Evolutionary conservation across 2,329 filamentous ascomycete genomes (phyloP), one percentile per base, ranked within the genome.

Genomic region (Arthroderma sp.): DNA sequence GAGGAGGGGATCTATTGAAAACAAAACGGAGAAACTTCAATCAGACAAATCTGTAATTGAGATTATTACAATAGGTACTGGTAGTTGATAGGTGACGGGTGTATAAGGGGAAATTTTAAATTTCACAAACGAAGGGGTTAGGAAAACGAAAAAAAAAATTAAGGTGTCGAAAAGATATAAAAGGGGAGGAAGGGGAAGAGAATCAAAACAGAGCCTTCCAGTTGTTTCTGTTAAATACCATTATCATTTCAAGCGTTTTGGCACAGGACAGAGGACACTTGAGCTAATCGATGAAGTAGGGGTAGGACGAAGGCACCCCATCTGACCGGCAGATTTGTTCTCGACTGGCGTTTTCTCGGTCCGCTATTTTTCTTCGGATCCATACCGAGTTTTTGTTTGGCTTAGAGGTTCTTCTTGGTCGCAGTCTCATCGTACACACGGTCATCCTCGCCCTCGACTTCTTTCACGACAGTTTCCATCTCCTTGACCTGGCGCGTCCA

Each of bases 401-500:
- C 38, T 40, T 54, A 68, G 42, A 63, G 47, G 11, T 57, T 52
- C 53, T 68, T 68, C 53, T 65, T 65, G 46, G 51, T 57, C 15
- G 53, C 54, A 7, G 61, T 54, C 27, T 58, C 50, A 28, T 58
- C 46, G 47, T 70, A 70, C n/a, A 56, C 58, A 47, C 68, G 60
- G 46, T 70, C 68, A 54, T 70, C 68, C 3, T 67, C 59, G 7
- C 77, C 77, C 60, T 82, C 78, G 2, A 94, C 84, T 58, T 85
- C 75, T 62, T 80, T 74, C 47, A 87, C 77, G 51, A 87, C 79
- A 55, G 70, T 69, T 64, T 91, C 85, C 71, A 86, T 86, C 61
- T 83, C 82, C 60, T 75, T 72, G 49, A 73, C 72, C 68, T 94
- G 87, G 58, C 78, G 75, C 58, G 81, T 74, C 86, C 86, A 94